Percentiles rank a stretch among this genome's conserved stretches.
These are phyloP conservation scores for Moniliophthora roreri DNA, from an alignment of 1,284 basidiomycete genomes.

Conservation along the genomic window DNA sequence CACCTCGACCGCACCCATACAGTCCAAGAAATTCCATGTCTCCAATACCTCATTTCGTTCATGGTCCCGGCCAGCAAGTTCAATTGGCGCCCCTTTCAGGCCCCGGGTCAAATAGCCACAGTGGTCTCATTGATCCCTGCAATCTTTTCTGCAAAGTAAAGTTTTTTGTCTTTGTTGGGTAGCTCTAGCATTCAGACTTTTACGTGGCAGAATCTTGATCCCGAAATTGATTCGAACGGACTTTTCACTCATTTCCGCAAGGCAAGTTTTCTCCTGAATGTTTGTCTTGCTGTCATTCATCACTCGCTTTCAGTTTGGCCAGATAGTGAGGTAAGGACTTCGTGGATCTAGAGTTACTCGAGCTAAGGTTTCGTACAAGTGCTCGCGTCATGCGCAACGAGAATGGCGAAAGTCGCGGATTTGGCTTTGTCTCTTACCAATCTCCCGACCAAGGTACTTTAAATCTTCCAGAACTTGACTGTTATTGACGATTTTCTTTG, in stretches of 20 bases:
- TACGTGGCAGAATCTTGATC: slow-evolving; percentile 72
- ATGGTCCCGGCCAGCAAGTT: slow-evolving; percentile 89
- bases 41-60: slow-evolving; percentile 52
- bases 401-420: slow-evolving; percentile 80
- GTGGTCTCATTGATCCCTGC: slow-evolving; percentile 88
- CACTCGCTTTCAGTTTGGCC: slow-evolving; percentile 62
- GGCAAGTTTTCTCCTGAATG: slow-evolving; percentile 39
- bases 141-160: slow-evolving; percentile 86
- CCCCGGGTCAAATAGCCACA: slow-evolving; percentile 76
- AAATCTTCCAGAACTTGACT: neutral
- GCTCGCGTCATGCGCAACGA: slow-evolving; percentile 95
- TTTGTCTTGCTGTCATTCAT: slow-evolving; percentile 16
- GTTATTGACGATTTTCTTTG: slow-evolving; percentile 1
- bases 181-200: slow-evolving; percentile 4
- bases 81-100: slow-evolving; percentile 73
- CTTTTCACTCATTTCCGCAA: slow-evolving; percentile 80
- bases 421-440: slow-evolving; percentile 94
- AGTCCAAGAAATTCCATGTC: slow-evolving; percentile 17
- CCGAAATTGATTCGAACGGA: slow-evolving; percentile 80
- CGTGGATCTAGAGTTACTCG: neutral
- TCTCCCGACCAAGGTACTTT: slow-evolving; percentile 75
- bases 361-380: slow-evolving; percentile 36
- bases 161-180: neutral
- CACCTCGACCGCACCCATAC: slow-evolving; percentile 42
- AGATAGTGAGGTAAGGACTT: slow-evolving; percentile 73